Conservation (phyloP, 768 basidiomycete species). For the Amanita phalloides region DNA sequence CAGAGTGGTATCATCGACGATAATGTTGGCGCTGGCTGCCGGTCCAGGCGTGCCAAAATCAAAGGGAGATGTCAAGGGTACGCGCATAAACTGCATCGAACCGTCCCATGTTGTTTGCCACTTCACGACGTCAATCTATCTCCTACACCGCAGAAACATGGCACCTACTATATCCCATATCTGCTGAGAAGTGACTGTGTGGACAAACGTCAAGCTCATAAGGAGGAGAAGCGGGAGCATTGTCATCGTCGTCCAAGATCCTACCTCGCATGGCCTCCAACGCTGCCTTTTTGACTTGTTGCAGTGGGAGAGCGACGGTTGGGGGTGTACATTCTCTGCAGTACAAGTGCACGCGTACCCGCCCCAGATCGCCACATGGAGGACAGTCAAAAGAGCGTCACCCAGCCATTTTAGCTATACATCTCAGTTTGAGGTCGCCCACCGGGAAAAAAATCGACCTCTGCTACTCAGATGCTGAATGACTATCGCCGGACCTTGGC, state of each 20-base stretch:
- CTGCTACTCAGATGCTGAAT: too few species aligned
- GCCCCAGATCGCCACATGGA: background rate
- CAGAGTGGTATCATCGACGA: conserved; percentile 39
- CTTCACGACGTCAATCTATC: conserved; percentile 17
- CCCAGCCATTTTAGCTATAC: background rate
- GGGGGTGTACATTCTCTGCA: background rate
- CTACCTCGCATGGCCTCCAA: conserved; percentile 24
- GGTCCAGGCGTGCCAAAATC: conserved; percentile 49
- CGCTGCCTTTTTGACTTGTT: background rate
- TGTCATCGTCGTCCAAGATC: conserved; percentile 9
- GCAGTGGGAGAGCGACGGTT: conserved; percentile 24
- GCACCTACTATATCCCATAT: background rate
- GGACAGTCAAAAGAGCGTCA: background rate
- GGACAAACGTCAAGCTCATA: background rate
- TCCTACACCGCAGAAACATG: background rate
- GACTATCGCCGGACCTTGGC: too few species aligned
- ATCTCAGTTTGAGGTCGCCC: too few species aligned
- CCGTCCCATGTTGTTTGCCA: conserved; percentile 53
- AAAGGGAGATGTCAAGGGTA: conserved; percentile 35
- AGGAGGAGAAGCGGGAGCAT: background rate
- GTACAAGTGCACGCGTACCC: background rate
- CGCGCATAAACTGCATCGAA: conserved; percentile 38
- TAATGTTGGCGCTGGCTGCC: conserved; percentile 51
- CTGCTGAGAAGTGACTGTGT: background rate
- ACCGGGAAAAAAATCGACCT: too few species aligned